Conservation (phyloP, 352 stramenopile species). For the Globisporangium cylindrosporum region DNA sequence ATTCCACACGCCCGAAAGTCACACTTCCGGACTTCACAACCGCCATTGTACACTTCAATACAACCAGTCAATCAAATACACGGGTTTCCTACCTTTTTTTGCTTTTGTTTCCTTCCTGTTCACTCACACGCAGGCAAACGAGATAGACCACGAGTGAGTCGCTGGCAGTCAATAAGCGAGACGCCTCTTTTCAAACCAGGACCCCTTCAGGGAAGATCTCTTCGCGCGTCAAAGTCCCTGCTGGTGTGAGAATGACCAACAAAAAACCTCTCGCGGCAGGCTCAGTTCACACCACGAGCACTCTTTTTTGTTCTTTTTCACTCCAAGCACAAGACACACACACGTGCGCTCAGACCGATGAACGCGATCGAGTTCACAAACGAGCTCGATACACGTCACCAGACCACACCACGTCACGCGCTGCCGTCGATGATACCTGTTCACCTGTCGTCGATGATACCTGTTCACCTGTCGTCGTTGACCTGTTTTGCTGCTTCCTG, state of each 20-base stretch:
- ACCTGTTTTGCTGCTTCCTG: no score
- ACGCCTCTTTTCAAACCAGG: neutral
- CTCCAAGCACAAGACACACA: conserved; percentile 7
- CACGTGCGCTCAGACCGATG: conserved; percentile 2
- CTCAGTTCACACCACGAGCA: conserved; percentile 2
- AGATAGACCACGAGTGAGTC: conserved; percentile 1
- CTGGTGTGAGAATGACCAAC: conserved; percentile 12
- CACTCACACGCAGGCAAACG: conserved; percentile 2
- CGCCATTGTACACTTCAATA: conserved; percentile 8
- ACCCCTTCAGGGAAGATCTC: neutral
- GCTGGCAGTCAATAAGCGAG: conserved; percentile 3
- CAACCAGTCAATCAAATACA: conserved; percentile 3
- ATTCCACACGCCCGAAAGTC: conserved; percentile 1
- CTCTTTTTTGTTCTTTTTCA: conserved; percentile 4
- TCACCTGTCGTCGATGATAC: neutral
- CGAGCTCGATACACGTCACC: conserved; percentile 7
- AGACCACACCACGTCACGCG: conserved; percentile 9
- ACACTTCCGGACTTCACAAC: conserved; percentile 10
- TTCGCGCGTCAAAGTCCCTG: conserved; percentile 5
- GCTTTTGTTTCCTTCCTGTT: neutral
- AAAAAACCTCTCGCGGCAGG: conserved; percentile 2
- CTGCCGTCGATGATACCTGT: conserved; percentile 1
- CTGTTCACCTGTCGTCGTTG: no score
- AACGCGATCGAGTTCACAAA: conserved; percentile 8
- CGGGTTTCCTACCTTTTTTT: neutral